Percentiles rank a stretch among this genome's conserved stretches.
Evolutionary conservation across 495 filamentous ascomycete species (phyloP).

Genomic region (Penicillium simplicissimum): DNA sequence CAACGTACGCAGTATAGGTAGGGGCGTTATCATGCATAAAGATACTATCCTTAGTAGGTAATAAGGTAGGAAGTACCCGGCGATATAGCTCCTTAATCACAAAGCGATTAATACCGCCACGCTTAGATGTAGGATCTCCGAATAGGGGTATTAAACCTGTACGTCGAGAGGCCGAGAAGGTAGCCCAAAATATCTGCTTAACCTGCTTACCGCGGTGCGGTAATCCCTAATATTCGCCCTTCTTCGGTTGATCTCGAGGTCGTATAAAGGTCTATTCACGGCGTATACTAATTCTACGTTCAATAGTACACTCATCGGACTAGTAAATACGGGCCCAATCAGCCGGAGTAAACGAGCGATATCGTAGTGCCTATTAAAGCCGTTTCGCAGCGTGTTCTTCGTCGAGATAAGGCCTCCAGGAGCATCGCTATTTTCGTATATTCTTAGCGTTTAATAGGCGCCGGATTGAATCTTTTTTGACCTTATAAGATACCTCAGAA

Average conservation of each 20-base stretch:
- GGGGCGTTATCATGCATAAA: constrained; percentile 26
- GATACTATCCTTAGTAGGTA: neutral
- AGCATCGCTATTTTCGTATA: constrained; percentile 8
- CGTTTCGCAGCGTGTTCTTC: neutral
- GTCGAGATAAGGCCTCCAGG: neutral
- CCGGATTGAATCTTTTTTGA: constrained; percentile 9
- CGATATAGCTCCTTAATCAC: constrained; percentile 7
- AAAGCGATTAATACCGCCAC: neutral
- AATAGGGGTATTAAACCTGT: constrained; percentile 9
- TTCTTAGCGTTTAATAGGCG: constrained; percentile 7
- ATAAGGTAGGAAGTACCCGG: constrained; percentile 7
- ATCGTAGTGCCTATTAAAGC: neutral
- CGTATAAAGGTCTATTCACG: constrained; percentile 8
- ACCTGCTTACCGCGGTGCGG: constrained; percentile 2
- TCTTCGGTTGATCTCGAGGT: constrained; percentile 4
- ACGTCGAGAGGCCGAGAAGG: constrained; percentile 12
- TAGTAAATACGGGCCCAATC: constrained; percentile 9
- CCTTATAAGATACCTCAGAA: constrained; percentile 11
- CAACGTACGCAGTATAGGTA: constrained; percentile 13
- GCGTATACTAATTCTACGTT: constrained; percentile 1
- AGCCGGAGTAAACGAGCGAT: neutral
- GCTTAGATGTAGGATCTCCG: neutral
- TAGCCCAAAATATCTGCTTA: constrained; percentile 19
- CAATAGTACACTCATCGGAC: constrained; percentile 11
- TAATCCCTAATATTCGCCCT: neutral